Base-by-base conservation (phyloP, 345 rosid species). In the Chamaenerion angustifolium region DNA sequence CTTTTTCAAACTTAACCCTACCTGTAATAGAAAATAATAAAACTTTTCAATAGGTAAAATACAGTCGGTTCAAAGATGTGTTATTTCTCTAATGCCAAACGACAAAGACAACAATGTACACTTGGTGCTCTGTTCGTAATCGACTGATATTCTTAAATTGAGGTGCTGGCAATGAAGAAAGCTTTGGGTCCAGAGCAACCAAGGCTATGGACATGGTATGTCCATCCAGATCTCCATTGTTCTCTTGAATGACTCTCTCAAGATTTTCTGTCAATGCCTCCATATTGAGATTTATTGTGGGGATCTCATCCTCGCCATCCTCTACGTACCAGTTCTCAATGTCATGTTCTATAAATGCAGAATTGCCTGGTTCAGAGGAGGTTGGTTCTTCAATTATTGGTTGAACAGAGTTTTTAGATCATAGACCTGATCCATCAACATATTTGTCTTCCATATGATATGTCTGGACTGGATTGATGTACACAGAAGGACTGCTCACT, bases 341-440 rank as follows among this genome's bases (percentile, higher is more conserved):
- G 65, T 86, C 94, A 16, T 73, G 81, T 58, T 67, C 76, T 46
- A 66, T 57, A 42, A 67, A 58, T 57, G 70, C 78, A n/a, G 42
- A 40, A 40, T n/a, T 52, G 55, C 70, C 77, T 65, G 59, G 80
- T 52, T 78, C 92, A 15, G 98, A 94, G 17, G 94, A 47, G 54
- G 77, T 63, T n/a, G 98, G 98, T 57, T 77, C 88, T 71, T 90
- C 98, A 40, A 90, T 67, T 18, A 90, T 81, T 43, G 98, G 98
- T 43, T 65, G 70, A 41, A 31, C 37, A 31, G 7, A 31, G 37
- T 1, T 31, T 31, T 31, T 31, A 5, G 7, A 1, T 31, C 37
- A 4, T 7, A 1, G 8, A 31, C 37, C 37, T 31, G 7, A 7
- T 31, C 1, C 1, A 31, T 31, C 8, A 8, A 7, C 8, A 31